Evolutionary conservation across 768 basidiomycete genomes (phyloP).

Genomic region (Peribolospora kevripleyi): DNA sequence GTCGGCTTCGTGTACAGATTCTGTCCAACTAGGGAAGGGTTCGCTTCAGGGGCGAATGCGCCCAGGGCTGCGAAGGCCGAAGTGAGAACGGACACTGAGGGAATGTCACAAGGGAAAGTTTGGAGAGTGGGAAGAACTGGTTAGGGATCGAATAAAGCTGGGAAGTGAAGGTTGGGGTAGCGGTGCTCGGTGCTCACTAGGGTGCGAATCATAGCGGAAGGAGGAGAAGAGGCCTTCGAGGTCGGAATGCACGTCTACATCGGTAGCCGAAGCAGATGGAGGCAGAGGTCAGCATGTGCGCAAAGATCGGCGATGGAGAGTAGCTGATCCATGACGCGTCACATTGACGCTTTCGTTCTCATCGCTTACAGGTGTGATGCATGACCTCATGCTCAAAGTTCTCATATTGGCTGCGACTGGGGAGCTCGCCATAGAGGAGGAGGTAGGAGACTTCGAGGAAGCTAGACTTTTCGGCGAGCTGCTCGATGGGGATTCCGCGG

Average conservation of each 20-base stretch:
- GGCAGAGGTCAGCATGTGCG: no score
- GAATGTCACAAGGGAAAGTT: not conserved
- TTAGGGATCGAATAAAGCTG: not conserved
- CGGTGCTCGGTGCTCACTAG: conserved; percentile 28
- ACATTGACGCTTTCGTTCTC: no score
- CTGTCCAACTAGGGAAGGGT: conserved; percentile 59
- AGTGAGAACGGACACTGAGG: conserved; percentile 37
- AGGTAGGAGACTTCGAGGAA: conserved; percentile 70
- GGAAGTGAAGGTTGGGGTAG: no score
- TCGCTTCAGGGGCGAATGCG: conserved; percentile 24
- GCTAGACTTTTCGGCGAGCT: conserved; percentile 51
- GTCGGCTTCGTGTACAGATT: conserved; percentile 10
- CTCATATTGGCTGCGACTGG: conserved; percentile 32
- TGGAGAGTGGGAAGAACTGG: not conserved
- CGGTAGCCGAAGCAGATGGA: no score
- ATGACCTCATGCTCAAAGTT: conserved; percentile 51
- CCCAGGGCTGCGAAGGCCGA: conserved; percentile 71
- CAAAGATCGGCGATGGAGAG: no score
- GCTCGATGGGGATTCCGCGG: conserved; percentile 81
- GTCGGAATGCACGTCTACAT: conserved; percentile 33
- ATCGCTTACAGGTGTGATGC: conserved; percentile 31
- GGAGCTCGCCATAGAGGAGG: conserved; percentile 60
- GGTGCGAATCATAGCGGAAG: conserved; percentile 73
- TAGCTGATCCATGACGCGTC: no score
- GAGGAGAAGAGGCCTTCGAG: conserved; percentile 43